These are phyloP conservation scores for Daldinia childiae DNA, from an alignment of 495 filamentous ascomycete species.

Conservation along the genomic window DNA sequence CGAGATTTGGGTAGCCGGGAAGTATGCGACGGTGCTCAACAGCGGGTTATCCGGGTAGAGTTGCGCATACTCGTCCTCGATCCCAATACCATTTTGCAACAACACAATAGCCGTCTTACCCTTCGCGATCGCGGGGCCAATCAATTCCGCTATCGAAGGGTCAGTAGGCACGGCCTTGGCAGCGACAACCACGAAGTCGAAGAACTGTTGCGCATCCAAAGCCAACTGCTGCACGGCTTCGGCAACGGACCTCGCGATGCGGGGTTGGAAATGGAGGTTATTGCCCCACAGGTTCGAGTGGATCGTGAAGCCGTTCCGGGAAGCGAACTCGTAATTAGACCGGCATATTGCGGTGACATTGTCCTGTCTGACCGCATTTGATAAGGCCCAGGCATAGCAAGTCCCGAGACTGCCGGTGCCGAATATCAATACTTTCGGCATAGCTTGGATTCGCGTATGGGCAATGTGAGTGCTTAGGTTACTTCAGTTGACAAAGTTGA, in stretches of 20 bases:
- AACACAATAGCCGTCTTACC: slow-evolving; percentile 59
- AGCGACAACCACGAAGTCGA: slow-evolving; percentile 64
- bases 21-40: slow-evolving; percentile 59
- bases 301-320: slow-evolving; percentile 60
- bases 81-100: slow-evolving; percentile 65
- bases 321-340: slow-evolving; percentile 63
- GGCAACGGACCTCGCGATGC: slow-evolving; percentile 50
- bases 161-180: slow-evolving; percentile 52
- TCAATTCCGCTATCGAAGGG: slow-evolving; percentile 50
- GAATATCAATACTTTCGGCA: slow-evolving; percentile 56
- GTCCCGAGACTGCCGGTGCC: slow-evolving; percentile 64
- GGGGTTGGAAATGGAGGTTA: slow-evolving; percentile 51
- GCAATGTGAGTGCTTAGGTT: no score
- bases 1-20: slow-evolving; percentile 56
- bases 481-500: not conserved
- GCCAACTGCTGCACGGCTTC: slow-evolving; percentile 46
- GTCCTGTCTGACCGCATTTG: slow-evolving; percentile 48
- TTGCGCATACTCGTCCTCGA: slow-evolving; percentile 58
- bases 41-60: slow-evolving; percentile 59
- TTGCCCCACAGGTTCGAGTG: slow-evolving; percentile 57
- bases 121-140: slow-evolving; percentile 53
- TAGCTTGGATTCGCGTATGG: not conserved
- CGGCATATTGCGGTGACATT: slow-evolving; percentile 62
- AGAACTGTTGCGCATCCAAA: slow-evolving; percentile 35
- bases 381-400: slow-evolving; percentile 60